Evolutionary conservation across 352 stramenopile species (phyloP).

Genomic region (Globisporangium spinosum): DNA sequence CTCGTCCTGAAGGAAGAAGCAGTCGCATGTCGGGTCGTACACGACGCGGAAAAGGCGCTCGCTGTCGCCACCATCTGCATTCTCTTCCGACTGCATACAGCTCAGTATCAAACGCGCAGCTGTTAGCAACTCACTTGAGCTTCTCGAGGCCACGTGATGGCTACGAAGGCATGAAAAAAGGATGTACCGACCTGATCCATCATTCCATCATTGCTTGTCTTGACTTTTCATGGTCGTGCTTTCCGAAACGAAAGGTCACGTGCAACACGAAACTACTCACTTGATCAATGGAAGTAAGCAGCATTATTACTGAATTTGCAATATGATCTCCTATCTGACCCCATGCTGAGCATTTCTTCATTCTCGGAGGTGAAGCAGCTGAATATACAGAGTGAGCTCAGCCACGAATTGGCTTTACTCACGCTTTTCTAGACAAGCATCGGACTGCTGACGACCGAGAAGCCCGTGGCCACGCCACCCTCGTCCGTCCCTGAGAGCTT

Average conservation of each 20-base stretch:
- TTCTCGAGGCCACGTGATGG: too few species aligned
- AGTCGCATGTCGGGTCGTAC: constrained; percentile 40
- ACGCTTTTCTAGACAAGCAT: constrained; percentile 60
- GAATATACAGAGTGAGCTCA: not conserved
- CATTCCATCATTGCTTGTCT: too few species aligned
- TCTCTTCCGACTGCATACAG: not conserved
- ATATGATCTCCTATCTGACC: not conserved
- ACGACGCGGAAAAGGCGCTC: constrained; percentile 33
- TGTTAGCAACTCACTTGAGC: too few species aligned
- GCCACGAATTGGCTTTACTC: not conserved
- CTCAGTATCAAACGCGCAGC: too few species aligned
- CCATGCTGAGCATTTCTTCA: not conserved
- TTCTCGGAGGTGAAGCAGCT: not conserved
- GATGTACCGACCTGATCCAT: too few species aligned
- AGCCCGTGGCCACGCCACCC: constrained; percentile 94
- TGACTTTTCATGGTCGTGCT: too few species aligned
- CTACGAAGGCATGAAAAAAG: too few species aligned
- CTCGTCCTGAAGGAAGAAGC: constrained; percentile 44
- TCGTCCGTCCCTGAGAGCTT: constrained; percentile 96
- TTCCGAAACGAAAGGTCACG: too few species aligned
- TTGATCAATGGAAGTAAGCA: too few species aligned
- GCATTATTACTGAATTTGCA: too few species aligned
- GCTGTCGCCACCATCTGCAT: not conserved
- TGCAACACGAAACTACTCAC: too few species aligned
- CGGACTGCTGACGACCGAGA: constrained; percentile 91